Percentiles rank a stretch among this genome's conserved stretches.
Evolutionary conservation across 352 stramenopile genomes (phyloP).

Genomic region (Globisporangium barbulae): DNA sequence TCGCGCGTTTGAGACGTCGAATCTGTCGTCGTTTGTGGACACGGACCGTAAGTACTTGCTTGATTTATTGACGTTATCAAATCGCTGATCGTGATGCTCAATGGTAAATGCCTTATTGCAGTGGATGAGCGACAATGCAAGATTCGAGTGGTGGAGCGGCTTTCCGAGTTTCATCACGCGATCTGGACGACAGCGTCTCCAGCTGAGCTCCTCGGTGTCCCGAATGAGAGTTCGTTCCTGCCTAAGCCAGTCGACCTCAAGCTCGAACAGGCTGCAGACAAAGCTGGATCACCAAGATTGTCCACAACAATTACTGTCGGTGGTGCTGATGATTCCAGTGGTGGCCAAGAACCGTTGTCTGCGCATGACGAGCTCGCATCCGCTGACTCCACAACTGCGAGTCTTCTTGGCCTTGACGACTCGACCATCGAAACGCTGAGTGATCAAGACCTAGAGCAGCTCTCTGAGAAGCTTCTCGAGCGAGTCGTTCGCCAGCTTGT

Average conservation of each 20-base stretch:
- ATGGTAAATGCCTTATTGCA: slow-evolving; percentile 23
- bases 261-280: background rate
- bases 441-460: slow-evolving; percentile 70
- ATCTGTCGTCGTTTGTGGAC: slow-evolving; percentile 66
- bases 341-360: background rate
- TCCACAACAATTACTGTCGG: background rate
- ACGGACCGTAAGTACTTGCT: slow-evolving; percentile 46
- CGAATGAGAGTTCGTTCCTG: slow-evolving; percentile 4
- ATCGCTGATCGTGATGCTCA: slow-evolving; percentile 6
- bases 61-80: background rate
- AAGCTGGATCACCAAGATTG: background rate
- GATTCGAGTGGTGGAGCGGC: slow-evolving; percentile 80
- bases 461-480: slow-evolving; percentile 83
- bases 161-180: slow-evolving; percentile 79
- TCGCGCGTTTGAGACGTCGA: slow-evolving; percentile 20
- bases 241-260: background rate
- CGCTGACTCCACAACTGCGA: slow-evolving; percentile 3
- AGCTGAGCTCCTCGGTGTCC: slow-evolving; percentile 8
- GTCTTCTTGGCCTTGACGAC: slow-evolving; percentile 40
- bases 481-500: slow-evolving; percentile 80
- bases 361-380: slow-evolving; percentile 1
- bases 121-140: slow-evolving; percentile 87
- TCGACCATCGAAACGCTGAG: slow-evolving; percentile 71
- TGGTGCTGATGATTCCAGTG: background rate
- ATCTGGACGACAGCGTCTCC: slow-evolving; percentile 54